Conservation (phyloP, 1,139 yeast genomes). For the Pichia norvegensis region DNA sequence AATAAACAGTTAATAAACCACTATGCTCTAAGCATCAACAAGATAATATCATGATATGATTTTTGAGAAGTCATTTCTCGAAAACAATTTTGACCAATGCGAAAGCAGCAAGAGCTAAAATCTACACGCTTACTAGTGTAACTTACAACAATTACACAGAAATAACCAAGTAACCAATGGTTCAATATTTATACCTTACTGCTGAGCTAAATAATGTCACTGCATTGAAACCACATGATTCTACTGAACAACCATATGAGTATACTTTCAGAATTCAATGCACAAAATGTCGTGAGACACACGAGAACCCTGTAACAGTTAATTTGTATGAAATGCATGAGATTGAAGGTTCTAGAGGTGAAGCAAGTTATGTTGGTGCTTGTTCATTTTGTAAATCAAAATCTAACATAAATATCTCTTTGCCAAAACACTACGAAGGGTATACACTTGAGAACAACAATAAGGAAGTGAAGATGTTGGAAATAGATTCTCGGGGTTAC, state of each 20-base stretch:
- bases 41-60: background rate
- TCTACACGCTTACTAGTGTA: no score
- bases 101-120: background rate
- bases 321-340: conserved; percentile 56
- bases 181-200: conserved; percentile 34
- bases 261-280: conserved; percentile 70
- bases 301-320: conserved; percentile 66
- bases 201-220: conserved; percentile 63
- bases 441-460: conserved; percentile 32
- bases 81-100: background rate
- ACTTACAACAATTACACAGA: no score
- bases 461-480: conserved; percentile 42
- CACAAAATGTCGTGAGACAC: conserved; percentile 70
- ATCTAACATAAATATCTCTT: conserved; percentile 18
- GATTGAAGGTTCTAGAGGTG: conserved; percentile 68
- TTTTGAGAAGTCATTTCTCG: background rate
- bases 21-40: no score
- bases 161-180: no score
- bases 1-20: no score
- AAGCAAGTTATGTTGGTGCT: conserved; percentile 73
- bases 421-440: conserved; percentile 19
- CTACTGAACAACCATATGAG: conserved; percentile 55
- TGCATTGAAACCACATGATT: conserved; percentile 56
- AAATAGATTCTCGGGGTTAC: conserved; percentile 80
- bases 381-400: conserved; percentile 50